A percentile compares a stretch with the other conserved stretches of the same genome.
phyloP scores from a whole-genome alignment of 805 yeast species.

The Zygosaccharomyces kombuchaensis region DNA sequence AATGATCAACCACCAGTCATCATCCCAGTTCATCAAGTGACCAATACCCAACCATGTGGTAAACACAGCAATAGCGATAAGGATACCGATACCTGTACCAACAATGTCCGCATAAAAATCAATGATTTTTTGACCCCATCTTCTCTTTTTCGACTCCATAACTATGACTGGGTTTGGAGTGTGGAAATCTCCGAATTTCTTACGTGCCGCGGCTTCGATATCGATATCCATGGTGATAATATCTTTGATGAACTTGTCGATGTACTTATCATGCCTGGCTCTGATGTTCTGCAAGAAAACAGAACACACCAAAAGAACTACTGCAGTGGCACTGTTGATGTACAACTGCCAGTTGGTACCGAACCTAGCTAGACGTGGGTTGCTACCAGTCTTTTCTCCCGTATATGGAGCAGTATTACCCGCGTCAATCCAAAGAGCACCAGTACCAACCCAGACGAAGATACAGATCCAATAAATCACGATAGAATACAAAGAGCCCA shows the following conservation, averaged over 20 bases:
- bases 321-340: constrained; percentile 42
- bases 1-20: constrained; percentile 44
- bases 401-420: constrained; percentile 29
- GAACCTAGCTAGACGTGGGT: constrained; percentile 26
- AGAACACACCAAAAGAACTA: constrained; percentile 35
- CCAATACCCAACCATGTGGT: constrained; percentile 40
- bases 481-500: constrained; percentile 36
- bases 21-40: constrained; percentile 35
- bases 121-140: constrained; percentile 25
- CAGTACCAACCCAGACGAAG: constrained; percentile 39
- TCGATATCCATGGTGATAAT: constrained; percentile 29
- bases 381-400: constrained; percentile 23
- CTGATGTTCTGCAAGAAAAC: constrained; percentile 40
- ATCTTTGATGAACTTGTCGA: constrained; percentile 21
- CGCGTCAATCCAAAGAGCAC: constrained; percentile 29
- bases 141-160: constrained; percentile 17
- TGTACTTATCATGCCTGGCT: constrained; percentile 35
- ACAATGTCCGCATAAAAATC: constrained; percentile 41
- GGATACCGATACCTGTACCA: constrained; percentile 41
- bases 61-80: constrained; percentile 34
- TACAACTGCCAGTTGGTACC: constrained; percentile 41
- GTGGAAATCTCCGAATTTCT: constrained; percentile 17
- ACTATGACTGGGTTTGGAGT: constrained; percentile 27
- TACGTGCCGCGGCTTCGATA: constrained; percentile 30
- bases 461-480: constrained; percentile 39